Evolutionary conservation across 768 basidiomycete genomes (phyloP).

Genomic region (Sistotremastrum suecicum): DNA sequence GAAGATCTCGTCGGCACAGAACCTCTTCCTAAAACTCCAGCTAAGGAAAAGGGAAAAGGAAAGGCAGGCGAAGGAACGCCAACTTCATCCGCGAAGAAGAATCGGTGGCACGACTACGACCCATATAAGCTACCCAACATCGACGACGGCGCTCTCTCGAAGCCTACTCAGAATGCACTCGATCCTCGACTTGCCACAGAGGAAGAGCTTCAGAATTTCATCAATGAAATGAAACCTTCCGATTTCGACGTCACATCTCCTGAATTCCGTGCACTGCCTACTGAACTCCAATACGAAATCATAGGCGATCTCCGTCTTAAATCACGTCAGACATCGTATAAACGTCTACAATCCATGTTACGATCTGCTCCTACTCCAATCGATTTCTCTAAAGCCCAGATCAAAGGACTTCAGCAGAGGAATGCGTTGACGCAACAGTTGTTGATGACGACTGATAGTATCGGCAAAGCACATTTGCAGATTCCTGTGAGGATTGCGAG

Average conservation of each 20-base stretch:
- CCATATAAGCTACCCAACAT: constrained; percentile 88
- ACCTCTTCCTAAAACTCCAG: constrained; percentile 38
- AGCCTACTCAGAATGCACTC: constrained; percentile 41
- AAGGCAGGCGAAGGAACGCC: constrained; percentile 15
- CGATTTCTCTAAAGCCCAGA: constrained; percentile 95
- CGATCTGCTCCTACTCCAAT: constrained; percentile 63
- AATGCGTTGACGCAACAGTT: constrained; percentile 90
- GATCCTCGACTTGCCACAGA: constrained; percentile 95
- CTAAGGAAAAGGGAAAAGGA: constrained; percentile 17
- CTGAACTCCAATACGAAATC: constrained; percentile 96
- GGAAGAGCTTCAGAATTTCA: constrained; percentile 84
- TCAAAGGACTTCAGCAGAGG: constrained; percentile 75
- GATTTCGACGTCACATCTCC: constrained; percentile 88
- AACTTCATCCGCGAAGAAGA: constrained; percentile 42
- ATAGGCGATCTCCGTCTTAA: constrained; percentile 90
- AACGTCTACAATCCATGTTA: constrained; percentile 85
- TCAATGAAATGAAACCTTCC: constrained; percentile 91
- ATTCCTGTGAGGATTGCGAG: constrained; percentile 93
- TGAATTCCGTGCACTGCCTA: constrained; percentile 84
- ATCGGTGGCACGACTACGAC: constrained; percentile 64
- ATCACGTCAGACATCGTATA: constrained; percentile 88
- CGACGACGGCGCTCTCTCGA: constrained; percentile 45
- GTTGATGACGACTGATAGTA: constrained; percentile 79
- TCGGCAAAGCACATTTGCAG: constrained; percentile 77
- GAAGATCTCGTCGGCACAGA: constrained; percentile 56